Evolutionary conservation across 768 basidiomycete genomes (phyloP).

Genomic region (Boletus rex-veris): DNA sequence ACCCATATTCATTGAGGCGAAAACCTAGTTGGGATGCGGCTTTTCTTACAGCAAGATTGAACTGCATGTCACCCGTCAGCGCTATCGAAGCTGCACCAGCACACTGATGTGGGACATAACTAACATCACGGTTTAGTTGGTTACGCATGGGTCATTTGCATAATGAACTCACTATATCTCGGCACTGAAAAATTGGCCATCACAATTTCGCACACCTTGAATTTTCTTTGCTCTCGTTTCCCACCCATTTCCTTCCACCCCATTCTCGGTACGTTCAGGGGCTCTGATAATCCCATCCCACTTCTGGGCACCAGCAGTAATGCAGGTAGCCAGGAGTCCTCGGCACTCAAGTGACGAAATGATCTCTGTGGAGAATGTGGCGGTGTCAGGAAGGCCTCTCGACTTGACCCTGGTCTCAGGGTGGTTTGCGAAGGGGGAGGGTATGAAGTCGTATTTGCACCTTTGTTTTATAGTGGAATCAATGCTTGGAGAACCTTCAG

Average conservation of each 20-base stretch:
- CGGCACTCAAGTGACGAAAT: conserved; percentile 41
- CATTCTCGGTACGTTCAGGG: conserved; percentile 32
- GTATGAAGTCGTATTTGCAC: conserved; percentile 10
- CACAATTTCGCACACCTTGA: conserved; percentile 17
- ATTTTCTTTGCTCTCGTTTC: conserved; percentile 25
- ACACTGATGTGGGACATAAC: conserved; percentile 21
- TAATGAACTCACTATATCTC: conserved; percentile 28
- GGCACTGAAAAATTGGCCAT: conserved; percentile 40
- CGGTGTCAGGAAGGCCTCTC: conserved; percentile 3
- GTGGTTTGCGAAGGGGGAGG: conserved; percentile 15
- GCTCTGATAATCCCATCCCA: conserved; percentile 56
- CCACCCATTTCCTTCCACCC: conserved; percentile 22
- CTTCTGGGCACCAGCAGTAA: conserved; percentile 29
- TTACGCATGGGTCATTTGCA: not conserved
- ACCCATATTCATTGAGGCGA: conserved; percentile 57
- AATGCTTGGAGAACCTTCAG: conserved; percentile 10
- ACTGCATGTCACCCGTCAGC: conserved; percentile 54
- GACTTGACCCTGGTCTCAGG: conserved; percentile 7
- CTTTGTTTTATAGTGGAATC: conserved; percentile 15
- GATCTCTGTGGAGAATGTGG: conserved; percentile 37
- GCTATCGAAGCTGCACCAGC: conserved; percentile 50
- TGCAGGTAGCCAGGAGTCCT: conserved; percentile 43
- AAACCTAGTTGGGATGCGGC: conserved; percentile 45
- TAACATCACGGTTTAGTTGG: conserved; percentile 1
- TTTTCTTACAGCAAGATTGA: conserved; percentile 39